phyloP scores from a whole-genome alignment of 2,329 filamentous ascomycete species.

The Colletotrichum liriopes region DNA sequence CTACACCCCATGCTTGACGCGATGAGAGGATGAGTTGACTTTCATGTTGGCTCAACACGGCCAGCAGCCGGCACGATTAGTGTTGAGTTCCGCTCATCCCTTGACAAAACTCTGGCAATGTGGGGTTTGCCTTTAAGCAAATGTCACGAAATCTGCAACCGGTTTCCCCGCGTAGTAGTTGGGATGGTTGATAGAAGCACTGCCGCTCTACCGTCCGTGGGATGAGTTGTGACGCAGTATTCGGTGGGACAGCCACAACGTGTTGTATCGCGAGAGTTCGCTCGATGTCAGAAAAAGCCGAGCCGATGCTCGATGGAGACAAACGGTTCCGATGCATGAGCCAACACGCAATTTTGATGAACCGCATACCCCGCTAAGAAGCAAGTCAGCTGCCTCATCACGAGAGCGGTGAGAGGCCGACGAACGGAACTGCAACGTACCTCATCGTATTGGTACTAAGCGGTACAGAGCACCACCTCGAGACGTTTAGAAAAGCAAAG shows the following conservation, averaged over 20 bases:
- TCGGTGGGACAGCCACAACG: constrained; percentile 1
- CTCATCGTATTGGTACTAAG: constrained; percentile 16
- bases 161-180: constrained; percentile 1
- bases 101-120: constrained; percentile 1
- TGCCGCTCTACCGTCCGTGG: not conserved
- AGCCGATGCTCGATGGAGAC: constrained; percentile 30
- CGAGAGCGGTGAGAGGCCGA: constrained; percentile 37
- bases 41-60: not conserved
- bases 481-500: constrained; percentile 12
- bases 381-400: constrained; percentile 40
- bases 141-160: constrained; percentile 7
- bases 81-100: not conserved
- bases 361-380: constrained; percentile 17
- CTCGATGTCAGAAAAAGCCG: constrained; percentile 8
- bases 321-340: constrained; percentile 17
- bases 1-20: not conserved
- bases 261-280: constrained; percentile 15
- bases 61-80: not conserved
- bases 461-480: not conserved
- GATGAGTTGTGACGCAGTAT: not conserved
- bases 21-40: not conserved
- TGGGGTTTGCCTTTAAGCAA: constrained; percentile 13
- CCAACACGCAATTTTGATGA: constrained; percentile 10
- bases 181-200: constrained; percentile 4
- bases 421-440: not conserved